Percentiles rank a stretch among this genome's conserved stretches.
phyloP scores from a whole-genome alignment of 1,139 yeast genomes.

The Hansenula anomala region DNA sequence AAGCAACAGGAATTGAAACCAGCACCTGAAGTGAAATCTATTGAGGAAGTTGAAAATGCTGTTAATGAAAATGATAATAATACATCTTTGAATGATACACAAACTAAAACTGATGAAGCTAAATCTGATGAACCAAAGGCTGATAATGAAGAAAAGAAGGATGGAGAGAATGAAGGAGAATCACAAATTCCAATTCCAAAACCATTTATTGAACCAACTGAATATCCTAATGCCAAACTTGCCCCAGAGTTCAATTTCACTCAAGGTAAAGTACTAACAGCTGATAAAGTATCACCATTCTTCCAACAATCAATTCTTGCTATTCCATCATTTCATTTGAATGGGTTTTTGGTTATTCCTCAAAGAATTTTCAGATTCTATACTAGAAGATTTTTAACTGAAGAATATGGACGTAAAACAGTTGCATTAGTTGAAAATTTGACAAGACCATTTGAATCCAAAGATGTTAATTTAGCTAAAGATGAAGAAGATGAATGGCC shows the following conservation, averaged over 20 bases:
- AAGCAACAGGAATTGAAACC: background rate
- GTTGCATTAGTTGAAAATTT: conserved; percentile 53
- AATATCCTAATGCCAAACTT: conserved; percentile 47
- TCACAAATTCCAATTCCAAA: conserved; percentile 46
- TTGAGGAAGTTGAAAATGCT: conserved; percentile 12
- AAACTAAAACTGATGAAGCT: conserved; percentile 6
- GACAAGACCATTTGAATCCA: conserved; percentile 49
- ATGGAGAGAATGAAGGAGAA: conserved; percentile 15
- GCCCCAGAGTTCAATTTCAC: conserved; percentile 54
- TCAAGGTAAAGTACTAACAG: conserved; percentile 21
- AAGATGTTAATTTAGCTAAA: conserved; percentile 49
- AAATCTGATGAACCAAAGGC: conserved; percentile 6
- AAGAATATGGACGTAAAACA: conserved; percentile 61
- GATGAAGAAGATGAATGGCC: conserved; percentile 94
- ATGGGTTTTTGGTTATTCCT: conserved; percentile 79
- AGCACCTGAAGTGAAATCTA: background rate
- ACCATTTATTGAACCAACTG: conserved; percentile 56
- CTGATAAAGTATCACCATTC: conserved; percentile 47
- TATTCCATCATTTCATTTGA: conserved; percentile 65
- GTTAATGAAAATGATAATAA: no score
- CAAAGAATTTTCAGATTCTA: conserved; percentile 74
- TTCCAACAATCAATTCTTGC: conserved; percentile 75
- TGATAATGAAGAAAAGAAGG: conserved; percentile 6
- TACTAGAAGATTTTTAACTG: conserved; percentile 66
- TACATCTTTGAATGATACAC: no score